Evolutionary conservation across 345 rosid species (phyloP), one percentile per base, ranked within the genome.

Genomic region (Arabis alpina): DNA sequence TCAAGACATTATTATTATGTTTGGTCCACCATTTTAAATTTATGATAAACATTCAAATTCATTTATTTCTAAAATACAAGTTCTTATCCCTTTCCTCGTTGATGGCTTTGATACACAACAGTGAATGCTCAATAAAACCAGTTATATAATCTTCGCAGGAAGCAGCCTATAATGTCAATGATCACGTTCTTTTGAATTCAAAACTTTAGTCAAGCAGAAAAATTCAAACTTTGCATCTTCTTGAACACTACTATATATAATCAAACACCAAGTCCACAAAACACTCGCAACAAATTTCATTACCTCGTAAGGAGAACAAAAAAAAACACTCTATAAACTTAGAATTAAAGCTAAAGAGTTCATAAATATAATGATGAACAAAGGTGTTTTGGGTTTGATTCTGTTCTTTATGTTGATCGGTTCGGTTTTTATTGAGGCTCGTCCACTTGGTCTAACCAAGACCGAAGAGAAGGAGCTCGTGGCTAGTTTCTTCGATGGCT

Each of bases 401-500:
- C 2, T 83, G 36, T 10, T 77, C 24, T 40, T 73, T 54, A 44
- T 70, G 10, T 32, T 79, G 16, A 30, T 61, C 32, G 28, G 65
- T 65, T 73, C 66, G 36, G 57, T 65, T 70, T 64, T 81, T 42
- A 27, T 55, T 9, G 75, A 68, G 60, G 74, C 75, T 32, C 87
- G 90, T 39, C 85, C 88, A 3, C 71, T 62, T 49, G 61, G 57
- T 53, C 6, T 53, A 44, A 53, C 64, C 24, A 68, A 54, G 19
- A 48, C 61, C 4, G 66, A 61, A 8, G 67, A 66, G 56, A 56
- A 49, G 39, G 54, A 65, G 54, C 59, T 70, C 19, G 64, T 65
- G 23, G 68, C 70, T 45, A 62, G 71, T 48, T 74, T 83, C 40
- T 71, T 85, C 13, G 80, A 82, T 51, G 82, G 81, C 42, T 64